These are phyloP conservation scores for Aureobasidium sp. DNA, from an alignment of 2,329 filamentous ascomycete genomes.

Conservation along the genomic window DNA sequence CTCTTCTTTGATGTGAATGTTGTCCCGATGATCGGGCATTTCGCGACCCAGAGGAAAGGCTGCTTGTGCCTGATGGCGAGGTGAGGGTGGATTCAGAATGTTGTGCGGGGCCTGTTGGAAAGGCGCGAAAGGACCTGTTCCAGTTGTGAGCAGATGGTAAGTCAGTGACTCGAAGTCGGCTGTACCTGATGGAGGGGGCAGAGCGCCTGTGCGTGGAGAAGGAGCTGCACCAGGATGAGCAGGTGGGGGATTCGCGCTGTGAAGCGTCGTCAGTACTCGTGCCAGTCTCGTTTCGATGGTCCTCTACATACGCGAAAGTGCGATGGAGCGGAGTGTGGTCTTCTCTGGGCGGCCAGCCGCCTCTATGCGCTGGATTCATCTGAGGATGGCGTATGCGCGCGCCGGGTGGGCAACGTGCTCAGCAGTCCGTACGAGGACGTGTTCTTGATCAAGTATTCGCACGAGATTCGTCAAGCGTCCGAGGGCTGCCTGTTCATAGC, in stretches of 20 bases:
- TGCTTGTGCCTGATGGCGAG: conserved; percentile 29
- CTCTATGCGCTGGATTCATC: conserved; percentile 19
- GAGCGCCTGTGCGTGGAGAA: conserved; percentile 27
- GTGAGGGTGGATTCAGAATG: conserved; percentile 39
- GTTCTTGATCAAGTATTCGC: neutral
- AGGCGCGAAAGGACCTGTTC: conserved; percentile 34
- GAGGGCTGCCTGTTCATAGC: conserved; percentile 5
- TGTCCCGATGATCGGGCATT: conserved; percentile 43
- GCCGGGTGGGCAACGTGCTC: conserved; percentile 7
- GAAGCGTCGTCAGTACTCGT: neutral
- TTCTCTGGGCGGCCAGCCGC: conserved; percentile 15
- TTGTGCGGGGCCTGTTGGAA: conserved; percentile 37
- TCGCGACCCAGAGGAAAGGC: conserved; percentile 34
- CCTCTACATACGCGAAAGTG: neutral
- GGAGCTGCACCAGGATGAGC: conserved; percentile 26
- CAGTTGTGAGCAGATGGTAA: conserved; percentile 5
- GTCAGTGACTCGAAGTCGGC: neutral
- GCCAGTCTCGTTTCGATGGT: neutral
- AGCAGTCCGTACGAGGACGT: neutral
- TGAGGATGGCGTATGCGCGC: conserved; percentile 10
- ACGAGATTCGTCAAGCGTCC: neutral
- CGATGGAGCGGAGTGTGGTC: conserved; percentile 10
- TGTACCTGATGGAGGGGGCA: conserved; percentile 23
- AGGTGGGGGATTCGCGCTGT: conserved; percentile 19
- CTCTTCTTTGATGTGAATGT: conserved; percentile 50